Evolutionary conservation across 176 grass and related monocot genomes (phyloP), one percentile per base, ranked within the genome.

Genomic region (Paspalum notatum): DNA sequence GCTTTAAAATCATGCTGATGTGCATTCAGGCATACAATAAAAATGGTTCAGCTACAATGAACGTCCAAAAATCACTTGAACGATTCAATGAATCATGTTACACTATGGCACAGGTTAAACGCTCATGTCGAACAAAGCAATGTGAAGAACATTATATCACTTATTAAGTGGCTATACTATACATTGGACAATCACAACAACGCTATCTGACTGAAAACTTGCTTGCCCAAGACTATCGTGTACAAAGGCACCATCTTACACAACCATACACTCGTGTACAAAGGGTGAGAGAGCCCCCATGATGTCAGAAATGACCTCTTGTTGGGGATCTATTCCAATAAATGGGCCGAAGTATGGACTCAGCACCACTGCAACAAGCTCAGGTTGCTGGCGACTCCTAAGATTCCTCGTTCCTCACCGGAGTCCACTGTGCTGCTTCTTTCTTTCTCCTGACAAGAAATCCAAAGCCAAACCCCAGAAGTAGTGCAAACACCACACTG

Each of bases 331-430:
- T 26, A 26, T 10, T 47, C 9, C 12, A 1, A 22, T 60, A 84
- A 39, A 55, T 15, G 45, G 7, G 52, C 10, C 16, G 7, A 22
- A 20, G 25, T 11, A 25, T 42, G 15, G 32, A 79, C 67, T 53
- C 49, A 55, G 14, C 26, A 32, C 15, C 42, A 75, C 62, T 17
- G 41, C 20, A 21, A 10, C 20, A 67, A 4, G 22, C 16, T 9
- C 20, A 16, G 5, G 8, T 18, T 49, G 41, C 45, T 27, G 49
- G 9, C 22, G 32, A 56, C 80, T 72, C 8, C 80, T 77, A 83
- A 17, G 86, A 75, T 74, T 99, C 96, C 68, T 84, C 86, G 0
- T 50, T 98, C 86, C 93, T 93, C 54, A 98, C 92, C 11, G 81
- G 90, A 75, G 88, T 86, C 96, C 96, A 98, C 5, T 91, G 83